A percentile compares a stretch with the other conserved stretches of the same genome.
These are phyloP conservation scores for Microbotryum saponariae DNA, from an alignment of 1,284 basidiomycete species.

Conservation along the genomic window DNA sequence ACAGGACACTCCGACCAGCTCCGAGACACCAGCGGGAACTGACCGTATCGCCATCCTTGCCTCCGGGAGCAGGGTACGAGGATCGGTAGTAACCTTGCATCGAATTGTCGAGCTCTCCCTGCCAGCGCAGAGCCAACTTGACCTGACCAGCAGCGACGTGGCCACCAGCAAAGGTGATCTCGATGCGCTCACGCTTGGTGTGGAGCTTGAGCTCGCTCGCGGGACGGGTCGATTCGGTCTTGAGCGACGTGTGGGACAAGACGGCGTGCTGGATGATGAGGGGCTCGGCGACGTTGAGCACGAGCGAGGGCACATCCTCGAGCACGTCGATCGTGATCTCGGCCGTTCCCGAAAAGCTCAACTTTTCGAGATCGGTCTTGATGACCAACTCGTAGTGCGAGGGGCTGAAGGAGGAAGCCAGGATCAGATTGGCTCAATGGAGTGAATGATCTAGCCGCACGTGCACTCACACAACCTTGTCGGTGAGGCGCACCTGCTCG, in stretches of 20 bases:
- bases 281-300: slow-evolving; percentile 53
- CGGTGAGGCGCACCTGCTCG: slow-evolving; percentile 3
- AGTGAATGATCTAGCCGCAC: background rate
- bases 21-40: slow-evolving; percentile 46
- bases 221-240: slow-evolving; percentile 26
- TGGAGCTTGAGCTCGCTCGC: slow-evolving; percentile 16
- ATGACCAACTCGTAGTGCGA: slow-evolving; percentile 76
- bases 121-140: slow-evolving; percentile 31
- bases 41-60: slow-evolving; percentile 56
- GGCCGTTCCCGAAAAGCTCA: slow-evolving; percentile 71
- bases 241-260: slow-evolving; percentile 41
- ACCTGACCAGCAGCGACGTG: slow-evolving; percentile 22
- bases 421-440: background rate
- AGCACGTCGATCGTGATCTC: slow-evolving; percentile 63
- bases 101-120: slow-evolving; percentile 25
- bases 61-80: slow-evolving; percentile 37
- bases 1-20: slow-evolving; percentile 36
- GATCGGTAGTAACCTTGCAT: background rate
- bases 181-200: slow-evolving; percentile 21
- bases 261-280: slow-evolving; percentile 62
- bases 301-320: slow-evolving; percentile 54
- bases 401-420: slow-evolving; percentile 46
- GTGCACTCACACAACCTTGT: slow-evolving; percentile 8
- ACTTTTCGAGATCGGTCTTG: slow-evolving; percentile 70
- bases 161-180: slow-evolving; percentile 22